A percentile compares a stretch with the other conserved stretches of the same genome.
Evolutionary conservation across 176 grass and related monocot genomes (phyloP).

Genomic region (Triticum dicoccoides): DNA sequence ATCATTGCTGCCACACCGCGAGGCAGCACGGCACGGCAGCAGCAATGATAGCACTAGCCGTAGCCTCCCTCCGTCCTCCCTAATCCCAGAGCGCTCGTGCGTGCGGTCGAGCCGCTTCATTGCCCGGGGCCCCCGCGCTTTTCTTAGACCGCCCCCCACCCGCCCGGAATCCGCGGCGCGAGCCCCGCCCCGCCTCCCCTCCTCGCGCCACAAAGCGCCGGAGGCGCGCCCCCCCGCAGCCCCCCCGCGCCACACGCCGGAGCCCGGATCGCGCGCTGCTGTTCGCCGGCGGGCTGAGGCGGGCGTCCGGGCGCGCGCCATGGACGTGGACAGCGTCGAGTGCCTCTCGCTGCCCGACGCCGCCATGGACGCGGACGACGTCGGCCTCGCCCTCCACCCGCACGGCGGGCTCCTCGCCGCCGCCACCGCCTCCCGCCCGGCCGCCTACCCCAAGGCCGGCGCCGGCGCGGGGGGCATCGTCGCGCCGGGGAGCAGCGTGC

Average conservation of each 20-base stretch:
- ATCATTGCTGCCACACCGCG: not conserved
- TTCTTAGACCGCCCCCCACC: constrained; percentile 8
- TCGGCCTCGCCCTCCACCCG: constrained; percentile 28
- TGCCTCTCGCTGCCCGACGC: constrained; percentile 70
- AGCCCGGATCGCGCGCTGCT: not conserved
- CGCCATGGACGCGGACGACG: constrained; percentile 34
- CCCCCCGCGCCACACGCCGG: not conserved
- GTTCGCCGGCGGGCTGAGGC: constrained; percentile 22
- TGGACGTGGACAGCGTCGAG: constrained; percentile 66
- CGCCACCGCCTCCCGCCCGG: constrained; percentile 23
- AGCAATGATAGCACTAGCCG: not conserved
- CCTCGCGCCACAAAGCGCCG: constrained; percentile 30
- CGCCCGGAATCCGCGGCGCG: constrained; percentile 27
- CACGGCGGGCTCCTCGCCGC: constrained; percentile 26
- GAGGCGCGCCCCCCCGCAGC: not conserved
- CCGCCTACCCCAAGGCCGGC: constrained; percentile 32
- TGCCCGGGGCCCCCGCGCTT: not conserved
- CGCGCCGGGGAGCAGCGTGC: constrained; percentile 55
- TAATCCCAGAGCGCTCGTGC: constrained; percentile 7
- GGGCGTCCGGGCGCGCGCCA: constrained; percentile 21
- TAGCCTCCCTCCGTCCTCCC: not conserved
- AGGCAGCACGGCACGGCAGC: not conserved
- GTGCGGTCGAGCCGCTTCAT: not conserved
- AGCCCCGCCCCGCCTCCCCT: not conserved
- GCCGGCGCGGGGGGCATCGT: not conserved